Percentiles rank a stretch among this genome's conserved stretches.
Conservation (phyloP, 805 yeast genomes). For the Spathaspora boniae region DNA sequence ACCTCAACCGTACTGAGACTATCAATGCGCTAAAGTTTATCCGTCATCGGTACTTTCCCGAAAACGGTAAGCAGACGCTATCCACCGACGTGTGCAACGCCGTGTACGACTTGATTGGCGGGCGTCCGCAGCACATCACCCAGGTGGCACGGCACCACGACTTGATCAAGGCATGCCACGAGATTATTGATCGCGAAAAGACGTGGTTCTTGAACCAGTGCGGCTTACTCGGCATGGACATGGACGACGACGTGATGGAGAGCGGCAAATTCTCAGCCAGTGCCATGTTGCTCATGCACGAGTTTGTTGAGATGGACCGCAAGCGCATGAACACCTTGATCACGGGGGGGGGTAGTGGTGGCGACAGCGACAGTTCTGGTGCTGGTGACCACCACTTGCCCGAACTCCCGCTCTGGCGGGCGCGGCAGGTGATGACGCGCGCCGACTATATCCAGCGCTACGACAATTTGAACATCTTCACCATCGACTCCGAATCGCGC, state of each 20-base stretch:
- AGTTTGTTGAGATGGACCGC: slow-evolving; percentile 66
- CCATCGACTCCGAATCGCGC: slow-evolving; percentile 67
- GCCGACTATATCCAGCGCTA: slow-evolving; percentile 73
- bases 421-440: slow-evolving; percentile 81
- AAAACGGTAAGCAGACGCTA: slow-evolving; percentile 30
- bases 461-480: slow-evolving; percentile 74
- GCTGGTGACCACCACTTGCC: slow-evolving; percentile 55
- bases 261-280: slow-evolving; percentile 71
- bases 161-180: slow-evolving; percentile 59
- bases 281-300: slow-evolving; percentile 71
- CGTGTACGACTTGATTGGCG: slow-evolving; percentile 71
- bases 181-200: slow-evolving; percentile 72
- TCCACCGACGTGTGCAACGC: slow-evolving; percentile 41
- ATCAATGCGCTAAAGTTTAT: slow-evolving; percentile 51
- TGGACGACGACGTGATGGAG: slow-evolving; percentile 91
- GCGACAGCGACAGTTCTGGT: slow-evolving; percentile 11
- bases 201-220: slow-evolving; percentile 86
- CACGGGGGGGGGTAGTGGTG: slow-evolving; percentile 24
- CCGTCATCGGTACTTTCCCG: slow-evolving; percentile 39
- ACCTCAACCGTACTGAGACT: slow-evolving; percentile 55
- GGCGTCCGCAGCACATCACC: slow-evolving; percentile 78
- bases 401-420: slow-evolving; percentile 76
- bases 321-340: slow-evolving; percentile 25
- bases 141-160: slow-evolving; percentile 62
- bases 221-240: slow-evolving; percentile 67